phyloP scores from a whole-genome alignment of 2,329 filamentous ascomycete genomes.

The Emmonsia crescens region DNA sequence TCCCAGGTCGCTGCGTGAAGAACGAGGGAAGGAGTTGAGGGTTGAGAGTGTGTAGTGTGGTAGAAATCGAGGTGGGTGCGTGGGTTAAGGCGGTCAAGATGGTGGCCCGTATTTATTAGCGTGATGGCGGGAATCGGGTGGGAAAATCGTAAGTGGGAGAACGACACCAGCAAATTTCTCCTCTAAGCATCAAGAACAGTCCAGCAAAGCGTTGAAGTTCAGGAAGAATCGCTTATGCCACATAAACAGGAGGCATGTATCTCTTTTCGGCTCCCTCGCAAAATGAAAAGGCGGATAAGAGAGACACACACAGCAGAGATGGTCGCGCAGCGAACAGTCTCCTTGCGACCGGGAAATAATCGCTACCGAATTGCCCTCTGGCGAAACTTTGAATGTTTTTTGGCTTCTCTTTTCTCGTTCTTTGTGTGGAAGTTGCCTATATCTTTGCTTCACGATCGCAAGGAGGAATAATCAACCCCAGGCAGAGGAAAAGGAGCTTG shows the following conservation, averaged over 20 bases:
- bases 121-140: not conserved
- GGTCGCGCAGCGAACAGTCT: not conserved
- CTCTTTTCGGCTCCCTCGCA: not conserved
- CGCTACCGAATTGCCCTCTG: not conserved
- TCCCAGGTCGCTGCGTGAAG: not conserved
- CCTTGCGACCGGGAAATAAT: too few relatives aligned
- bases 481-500: not conserved
- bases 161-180: not conserved
- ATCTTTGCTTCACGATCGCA: not conserved
- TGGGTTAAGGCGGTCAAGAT: not conserved
- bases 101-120: not conserved
- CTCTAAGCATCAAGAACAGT: not conserved
- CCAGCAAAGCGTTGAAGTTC: not conserved
- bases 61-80: constrained; percentile 1
- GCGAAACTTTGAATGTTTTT: not conserved
- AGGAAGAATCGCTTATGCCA: not conserved
- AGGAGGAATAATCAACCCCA: not conserved
- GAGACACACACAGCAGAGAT: not conserved
- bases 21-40: not conserved
- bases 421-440: not conserved
- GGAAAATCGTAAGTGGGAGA: not conserved
- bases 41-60: not conserved
- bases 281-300: not conserved
- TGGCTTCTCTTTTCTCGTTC: not conserved
- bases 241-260: not conserved